Evolutionary conservation across 176 grass and related monocot species (phyloP), one percentile per base, ranked within the genome.

Genomic region (Miscanthus lutarioriparius): DNA sequence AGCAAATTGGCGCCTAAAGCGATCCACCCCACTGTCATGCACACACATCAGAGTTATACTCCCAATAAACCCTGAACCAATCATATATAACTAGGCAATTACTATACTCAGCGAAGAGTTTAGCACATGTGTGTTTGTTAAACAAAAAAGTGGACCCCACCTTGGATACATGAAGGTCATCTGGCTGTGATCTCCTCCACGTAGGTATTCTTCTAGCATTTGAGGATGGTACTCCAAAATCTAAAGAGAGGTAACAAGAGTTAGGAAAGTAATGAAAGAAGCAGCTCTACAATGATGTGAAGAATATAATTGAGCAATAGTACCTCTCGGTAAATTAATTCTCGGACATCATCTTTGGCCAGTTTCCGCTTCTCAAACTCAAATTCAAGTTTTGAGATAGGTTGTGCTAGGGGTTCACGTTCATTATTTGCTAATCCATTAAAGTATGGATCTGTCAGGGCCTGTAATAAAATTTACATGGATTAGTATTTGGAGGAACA

Each of bases 141-240:
- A 53, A 45, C 4, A 56, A 56, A 92, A 8, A 41, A 64, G 62
- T 82, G 76, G 66, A 69, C 56, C 56, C 44, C 70, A 99, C 97
- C 97, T 99, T 58, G 97, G 97, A 30, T 92, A 99, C 97, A 99
- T 94, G 88, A 99, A 99, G 79, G 67, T 94, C 92, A 94, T 92
- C 74, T 92, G 97, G 68, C 86, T 94, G 51, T 91, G 88, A 25
- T 99, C 93, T 84, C 77, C 96, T 78, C 91, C 97, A 70, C 86
- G 75, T 53, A 94, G 84, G 89, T 96, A 96, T 84, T 99, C 97
- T 81, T 99, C 84, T 82, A 99, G 81, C 97, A 99, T 99, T 61
- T 96, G 86, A 82, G 97, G 97, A 92, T 99, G 97, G 84, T 99
- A 99, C 90, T 99, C 97, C 74, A 99, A 78, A 86, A 99, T 99